These are phyloP conservation scores for Silene noctiflora DNA, from an alignment of 179 eudicot species.

Conservation along the genomic window DNA sequence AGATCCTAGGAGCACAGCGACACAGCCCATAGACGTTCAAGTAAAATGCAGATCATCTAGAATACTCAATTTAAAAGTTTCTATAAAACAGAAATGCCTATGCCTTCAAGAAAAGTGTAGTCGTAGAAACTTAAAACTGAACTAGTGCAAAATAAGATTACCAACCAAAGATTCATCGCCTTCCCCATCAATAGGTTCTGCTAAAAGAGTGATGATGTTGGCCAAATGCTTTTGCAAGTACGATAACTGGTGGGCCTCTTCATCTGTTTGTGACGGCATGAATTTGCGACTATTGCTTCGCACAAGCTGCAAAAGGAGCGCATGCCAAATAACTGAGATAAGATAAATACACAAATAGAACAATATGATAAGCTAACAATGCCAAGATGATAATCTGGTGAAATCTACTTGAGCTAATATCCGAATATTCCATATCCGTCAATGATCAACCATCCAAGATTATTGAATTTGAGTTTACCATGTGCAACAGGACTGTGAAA, in stretches of 20 bases:
- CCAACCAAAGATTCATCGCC: slow-evolving; percentile 84
- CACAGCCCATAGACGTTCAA: too few species aligned
- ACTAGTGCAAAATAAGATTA: slow-evolving; percentile 5
- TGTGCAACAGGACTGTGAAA: background rate
- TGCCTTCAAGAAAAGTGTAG: slow-evolving; percentile 10
- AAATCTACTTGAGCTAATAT: background rate
- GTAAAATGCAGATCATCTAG: background rate
- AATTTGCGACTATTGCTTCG: slow-evolving; percentile 91
- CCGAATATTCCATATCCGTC: background rate
- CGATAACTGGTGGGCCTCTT: slow-evolving; percentile 93
- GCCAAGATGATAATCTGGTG: slow-evolving; percentile 4
- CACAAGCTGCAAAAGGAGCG: slow-evolving; percentile 62
- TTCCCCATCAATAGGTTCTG: slow-evolving; percentile 75
- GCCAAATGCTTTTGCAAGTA: slow-evolving; percentile 90
- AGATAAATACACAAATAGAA: background rate
- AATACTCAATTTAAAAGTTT: background rate
- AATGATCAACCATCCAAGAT: background rate
- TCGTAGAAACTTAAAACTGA: slow-evolving; percentile 2
- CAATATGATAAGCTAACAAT: background rate
- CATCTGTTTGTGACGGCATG: slow-evolving; percentile 97
- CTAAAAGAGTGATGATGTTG: slow-evolving; percentile 75
- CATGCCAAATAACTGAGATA: slow-evolving; percentile 3
- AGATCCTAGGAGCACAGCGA: too few species aligned
- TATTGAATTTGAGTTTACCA: background rate
- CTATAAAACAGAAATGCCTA: background rate